A percentile compares a stretch with the other conserved stretches of the same genome.
These are phyloP conservation scores for Fomes fomentarius DNA, from an alignment of 1,284 basidiomycete genomes.

Conservation along the genomic window DNA sequence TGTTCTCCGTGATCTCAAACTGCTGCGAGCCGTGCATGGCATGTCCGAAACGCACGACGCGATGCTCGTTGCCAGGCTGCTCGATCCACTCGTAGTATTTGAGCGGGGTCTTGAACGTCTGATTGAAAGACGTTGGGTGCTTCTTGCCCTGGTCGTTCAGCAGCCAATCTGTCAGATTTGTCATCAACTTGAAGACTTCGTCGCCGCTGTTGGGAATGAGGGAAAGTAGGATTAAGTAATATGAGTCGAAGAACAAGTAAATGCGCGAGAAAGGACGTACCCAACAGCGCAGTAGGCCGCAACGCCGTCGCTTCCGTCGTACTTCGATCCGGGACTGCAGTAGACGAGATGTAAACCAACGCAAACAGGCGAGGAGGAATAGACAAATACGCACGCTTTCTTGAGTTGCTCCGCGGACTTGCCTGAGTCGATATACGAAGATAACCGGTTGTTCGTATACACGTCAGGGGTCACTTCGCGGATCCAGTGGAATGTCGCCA, in stretches of 20 bases:
- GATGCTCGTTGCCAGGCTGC: slow-evolving; percentile 14
- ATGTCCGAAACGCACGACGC: slow-evolving; percentile 18
- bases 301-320: slow-evolving; percentile 20
- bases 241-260: too few relatives aligned
- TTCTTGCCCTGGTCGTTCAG: slow-evolving; percentile 7
- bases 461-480: slow-evolving; percentile 65
- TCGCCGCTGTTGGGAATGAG: slow-evolving; percentile 5
- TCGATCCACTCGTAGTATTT: slow-evolving; percentile 22
- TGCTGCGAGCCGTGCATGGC: slow-evolving; percentile 22
- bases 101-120: slow-evolving; percentile 33
- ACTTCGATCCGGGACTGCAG: slow-evolving; percentile 19
- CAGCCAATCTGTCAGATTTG: slow-evolving; percentile 15
- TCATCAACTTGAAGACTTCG: slow-evolving; percentile 16
- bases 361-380: neutral
- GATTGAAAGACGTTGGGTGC: slow-evolving; percentile 8
- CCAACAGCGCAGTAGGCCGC: slow-evolving; percentile 14
- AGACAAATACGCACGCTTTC: slow-evolving; percentile 29
- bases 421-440: slow-evolving; percentile 54
- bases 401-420: slow-evolving; percentile 46
- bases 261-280: neutral
- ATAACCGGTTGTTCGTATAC: slow-evolving; percentile 68
- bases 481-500: slow-evolving; percentile 73
- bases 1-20: slow-evolving; percentile 22
- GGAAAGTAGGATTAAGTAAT: too few relatives aligned
- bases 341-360: neutral